phyloP scores from a whole-genome alignment of 2,329 filamentous ascomycete genomes.

The Anisogramma anomala region DNA sequence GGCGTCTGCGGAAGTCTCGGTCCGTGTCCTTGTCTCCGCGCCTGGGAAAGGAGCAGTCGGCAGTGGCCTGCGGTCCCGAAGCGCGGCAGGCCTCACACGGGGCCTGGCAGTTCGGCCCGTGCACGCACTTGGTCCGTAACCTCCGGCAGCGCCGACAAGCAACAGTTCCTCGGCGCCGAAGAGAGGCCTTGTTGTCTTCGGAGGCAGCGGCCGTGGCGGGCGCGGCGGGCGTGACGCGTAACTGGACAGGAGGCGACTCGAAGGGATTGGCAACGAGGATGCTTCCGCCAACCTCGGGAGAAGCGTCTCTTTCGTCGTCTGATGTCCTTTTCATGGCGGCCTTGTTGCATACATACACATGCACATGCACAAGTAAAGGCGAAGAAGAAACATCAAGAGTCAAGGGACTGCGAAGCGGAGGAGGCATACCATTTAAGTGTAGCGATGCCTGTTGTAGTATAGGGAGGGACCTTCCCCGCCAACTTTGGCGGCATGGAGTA shows the following conservation, averaged over 20 bases:
- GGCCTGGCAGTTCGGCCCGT: constrained; percentile 10
- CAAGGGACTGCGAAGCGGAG: too few relatives aligned
- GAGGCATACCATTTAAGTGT: too few relatives aligned
- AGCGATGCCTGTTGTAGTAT: too few relatives aligned
- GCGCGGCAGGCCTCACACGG: constrained; percentile 13
- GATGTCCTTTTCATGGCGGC: constrained; percentile 10
- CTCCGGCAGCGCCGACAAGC: constrained; percentile 15
- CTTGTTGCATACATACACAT: not conserved
- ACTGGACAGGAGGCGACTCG: constrained; percentile 6
- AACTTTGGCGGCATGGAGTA: too few relatives aligned
- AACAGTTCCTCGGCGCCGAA: constrained; percentile 12
- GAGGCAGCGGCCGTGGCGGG: constrained; percentile 1
- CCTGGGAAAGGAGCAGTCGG: constrained; percentile 11
- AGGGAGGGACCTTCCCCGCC: too few relatives aligned
- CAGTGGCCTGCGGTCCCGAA: constrained; percentile 10
- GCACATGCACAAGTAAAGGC: not conserved
- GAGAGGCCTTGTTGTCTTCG: constrained; percentile 1
- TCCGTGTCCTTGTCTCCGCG: constrained; percentile 13
- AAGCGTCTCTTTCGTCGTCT: constrained; percentile 5
- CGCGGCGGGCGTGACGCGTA: constrained; percentile 4
- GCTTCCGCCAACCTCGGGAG: constrained; percentile 11
- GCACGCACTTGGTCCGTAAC: constrained; percentile 14
- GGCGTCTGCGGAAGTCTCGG: constrained; percentile 12
- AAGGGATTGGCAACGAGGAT: constrained; percentile 11
- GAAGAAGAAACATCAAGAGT: not conserved